phyloP scores from a whole-genome alignment of 1,284 basidiomycete genomes.

The Inonotus obliquus region DNA sequence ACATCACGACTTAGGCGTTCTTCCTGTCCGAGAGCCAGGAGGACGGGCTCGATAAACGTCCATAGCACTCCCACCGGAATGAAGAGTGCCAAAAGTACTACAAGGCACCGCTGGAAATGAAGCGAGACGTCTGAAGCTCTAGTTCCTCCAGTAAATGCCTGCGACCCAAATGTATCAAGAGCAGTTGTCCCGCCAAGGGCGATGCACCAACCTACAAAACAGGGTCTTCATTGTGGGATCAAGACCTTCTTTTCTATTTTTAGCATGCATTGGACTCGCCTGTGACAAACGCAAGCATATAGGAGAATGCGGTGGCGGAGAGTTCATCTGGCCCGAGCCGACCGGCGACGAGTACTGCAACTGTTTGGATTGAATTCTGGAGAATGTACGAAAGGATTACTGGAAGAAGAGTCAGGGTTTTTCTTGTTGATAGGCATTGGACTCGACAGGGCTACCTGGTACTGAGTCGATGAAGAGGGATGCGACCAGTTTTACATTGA shows the following conservation, averaged over 20 bases:
- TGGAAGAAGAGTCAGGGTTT: constrained; percentile 21
- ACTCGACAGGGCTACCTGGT: constrained; percentile 38
- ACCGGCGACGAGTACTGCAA: constrained; percentile 57
- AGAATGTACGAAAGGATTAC: constrained; percentile 63
- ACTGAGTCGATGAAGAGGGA: constrained; percentile 50
- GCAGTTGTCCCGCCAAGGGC: constrained; percentile 75
- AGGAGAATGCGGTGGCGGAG: constrained; percentile 64
- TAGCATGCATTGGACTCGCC: constrained; percentile 52
- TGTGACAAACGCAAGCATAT: constrained; percentile 75
- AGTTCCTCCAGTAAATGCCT: constrained; percentile 62
- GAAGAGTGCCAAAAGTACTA: constrained; percentile 58
- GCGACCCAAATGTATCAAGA: constrained; percentile 71
- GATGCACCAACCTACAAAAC: constrained; percentile 58
- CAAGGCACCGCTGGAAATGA: constrained; percentile 63
- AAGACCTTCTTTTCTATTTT: constrained; percentile 1
- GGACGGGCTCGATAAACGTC: constrained; percentile 54
- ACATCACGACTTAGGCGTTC: constrained; percentile 49
- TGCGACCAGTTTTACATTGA: constrained; percentile 36
- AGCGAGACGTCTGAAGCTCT: constrained; percentile 57
- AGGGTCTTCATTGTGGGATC: constrained; percentile 21
- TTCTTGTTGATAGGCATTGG: neutral
- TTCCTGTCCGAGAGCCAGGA: constrained; percentile 62
- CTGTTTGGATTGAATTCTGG: constrained; percentile 69
- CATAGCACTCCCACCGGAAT: constrained; percentile 58
- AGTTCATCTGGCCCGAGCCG: constrained; percentile 64